phyloP scores from a whole-genome alignment of 345 rosid species.

The Populus nigra region DNA sequence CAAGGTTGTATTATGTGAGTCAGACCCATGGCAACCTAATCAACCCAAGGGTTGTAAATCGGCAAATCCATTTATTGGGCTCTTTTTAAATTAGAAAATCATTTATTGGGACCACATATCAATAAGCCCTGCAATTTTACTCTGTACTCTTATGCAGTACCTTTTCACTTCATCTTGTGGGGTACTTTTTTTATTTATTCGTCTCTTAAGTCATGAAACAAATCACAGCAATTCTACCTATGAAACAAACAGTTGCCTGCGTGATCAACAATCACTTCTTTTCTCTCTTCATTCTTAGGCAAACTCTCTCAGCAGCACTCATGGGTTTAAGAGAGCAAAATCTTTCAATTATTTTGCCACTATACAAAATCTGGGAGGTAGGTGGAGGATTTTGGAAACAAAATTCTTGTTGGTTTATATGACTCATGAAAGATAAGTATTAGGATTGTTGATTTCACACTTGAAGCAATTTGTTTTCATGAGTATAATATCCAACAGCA shows the following conservation, averaged over 20 bases:
- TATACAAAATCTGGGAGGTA: not conserved
- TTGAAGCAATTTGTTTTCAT: not conserved
- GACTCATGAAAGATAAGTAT: not conserved
- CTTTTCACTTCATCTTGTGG: not conserved
- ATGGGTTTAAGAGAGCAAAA: too few relatives aligned
- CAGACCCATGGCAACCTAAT: not conserved
- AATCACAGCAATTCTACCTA: not conserved
- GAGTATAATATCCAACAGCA: not conserved
- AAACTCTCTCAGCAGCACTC: not conserved
- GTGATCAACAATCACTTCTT: not conserved
- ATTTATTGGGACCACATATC: not conserved
- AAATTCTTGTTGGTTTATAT: not conserved
- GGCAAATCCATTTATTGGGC: not conserved
- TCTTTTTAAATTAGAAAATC: not conserved
- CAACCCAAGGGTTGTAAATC: not conserved
- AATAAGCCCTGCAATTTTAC: not conserved
- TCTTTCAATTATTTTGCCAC: not conserved
- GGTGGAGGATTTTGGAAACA: not conserved
- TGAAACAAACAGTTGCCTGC: not conserved
- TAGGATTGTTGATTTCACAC: not conserved
- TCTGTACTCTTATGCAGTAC: not conserved
- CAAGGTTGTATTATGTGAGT: not conserved
- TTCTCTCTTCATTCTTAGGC: not conserved
- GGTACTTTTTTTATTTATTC: not conserved
- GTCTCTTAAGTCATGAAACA: not conserved